Base-by-base conservation (phyloP, 768 basidiomycete species). In the Mycena amicta region DNA sequence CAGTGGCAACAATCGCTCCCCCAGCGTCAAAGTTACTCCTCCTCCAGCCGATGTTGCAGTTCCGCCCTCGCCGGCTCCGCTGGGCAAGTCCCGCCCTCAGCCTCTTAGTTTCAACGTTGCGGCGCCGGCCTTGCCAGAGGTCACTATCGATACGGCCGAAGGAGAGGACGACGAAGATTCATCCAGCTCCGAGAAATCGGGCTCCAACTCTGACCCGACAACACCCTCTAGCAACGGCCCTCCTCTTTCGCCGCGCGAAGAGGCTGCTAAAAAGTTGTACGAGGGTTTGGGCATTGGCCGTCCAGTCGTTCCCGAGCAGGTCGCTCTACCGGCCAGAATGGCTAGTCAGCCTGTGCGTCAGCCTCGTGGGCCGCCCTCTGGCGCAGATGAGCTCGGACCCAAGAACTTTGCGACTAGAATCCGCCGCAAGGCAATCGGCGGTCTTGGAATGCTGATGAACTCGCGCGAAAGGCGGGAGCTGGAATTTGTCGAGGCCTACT, bases 351-450 rank as follows among this genome's bases (percentile, higher is more conserved):
- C 90, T 59, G 80, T 87, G 53, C 87, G 93, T 72, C 93, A 94
- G 78, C 93, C 93, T 67, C 84, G 87, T 57, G 93, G 93, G 66
- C 93, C 93, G 56, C 93, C 93, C 43, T 89, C 89, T 23, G 88
- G 89, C 68, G 85, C 86, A 62, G 92, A 94, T 68, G 92, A 94
- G 69, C 84, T 94, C 50, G 88, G 89, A 20, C 88, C 90, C 43
- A 89, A 90, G 81, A 94, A 94, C 72, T 94, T 94, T 77, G 92
- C 92, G 5, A 86, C 87, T 33, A 85, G 92, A 66, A 89, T 91
- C 74, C 83, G 92, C 73, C 84, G 90, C 67, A 85, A 89, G 79
- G 92, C 92, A 20, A 89, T 93, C 59, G 90, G 88, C 30, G 90
- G 91, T 26, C 76, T 93, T 51, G 88, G 88, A 55, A 83, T 83